These are phyloP conservation scores for Neonectria coccinea DNA, from an alignment of 2,329 filamentous ascomycete species.

Conservation along the genomic window DNA sequence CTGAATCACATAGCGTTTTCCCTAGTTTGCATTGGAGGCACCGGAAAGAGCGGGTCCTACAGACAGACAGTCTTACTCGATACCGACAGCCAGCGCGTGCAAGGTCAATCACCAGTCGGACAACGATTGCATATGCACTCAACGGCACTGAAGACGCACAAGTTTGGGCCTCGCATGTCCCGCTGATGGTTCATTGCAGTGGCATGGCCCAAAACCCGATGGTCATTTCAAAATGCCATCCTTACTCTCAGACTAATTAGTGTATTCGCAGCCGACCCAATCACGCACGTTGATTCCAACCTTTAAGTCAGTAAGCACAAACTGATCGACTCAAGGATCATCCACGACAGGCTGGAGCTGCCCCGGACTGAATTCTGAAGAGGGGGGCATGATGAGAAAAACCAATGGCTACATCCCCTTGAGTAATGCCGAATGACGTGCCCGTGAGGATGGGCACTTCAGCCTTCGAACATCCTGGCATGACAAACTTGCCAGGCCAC, in stretches of 20 bases:
- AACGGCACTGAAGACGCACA: constrained; percentile 1
- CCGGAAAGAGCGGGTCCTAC: constrained; percentile 5
- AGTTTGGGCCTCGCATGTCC: neutral
- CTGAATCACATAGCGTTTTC: constrained; percentile 6
- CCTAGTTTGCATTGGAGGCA: constrained; percentile 16
- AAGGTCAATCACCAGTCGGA: constrained; percentile 15
- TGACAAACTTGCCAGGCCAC: constrained; percentile 4
- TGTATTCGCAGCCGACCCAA: neutral
- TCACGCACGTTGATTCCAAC: neutral
- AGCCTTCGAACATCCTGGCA: neutral
- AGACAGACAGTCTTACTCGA: constrained; percentile 1
- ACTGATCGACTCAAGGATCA: constrained; percentile 1
- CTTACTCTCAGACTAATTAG: neutral
- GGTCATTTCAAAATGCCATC: neutral
- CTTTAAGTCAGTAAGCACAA: neutral
- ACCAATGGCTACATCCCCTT: constrained; percentile 4
- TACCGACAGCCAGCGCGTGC: constrained; percentile 12
- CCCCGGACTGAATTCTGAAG: neutral
- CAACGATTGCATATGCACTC: constrained; percentile 6
- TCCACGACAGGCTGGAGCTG: neutral
- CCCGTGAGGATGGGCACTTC: constrained; percentile 13
- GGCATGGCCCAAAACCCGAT: neutral
- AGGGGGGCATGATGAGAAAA: constrained; percentile 1
- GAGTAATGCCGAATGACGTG: constrained; percentile 26
- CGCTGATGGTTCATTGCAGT: neutral